A percentile compares a stretch with the other conserved stretches of the same genome.
Conservation (phyloP, 2,329 filamentous ascomycete genomes). For the Botrytis fabae region DNA sequence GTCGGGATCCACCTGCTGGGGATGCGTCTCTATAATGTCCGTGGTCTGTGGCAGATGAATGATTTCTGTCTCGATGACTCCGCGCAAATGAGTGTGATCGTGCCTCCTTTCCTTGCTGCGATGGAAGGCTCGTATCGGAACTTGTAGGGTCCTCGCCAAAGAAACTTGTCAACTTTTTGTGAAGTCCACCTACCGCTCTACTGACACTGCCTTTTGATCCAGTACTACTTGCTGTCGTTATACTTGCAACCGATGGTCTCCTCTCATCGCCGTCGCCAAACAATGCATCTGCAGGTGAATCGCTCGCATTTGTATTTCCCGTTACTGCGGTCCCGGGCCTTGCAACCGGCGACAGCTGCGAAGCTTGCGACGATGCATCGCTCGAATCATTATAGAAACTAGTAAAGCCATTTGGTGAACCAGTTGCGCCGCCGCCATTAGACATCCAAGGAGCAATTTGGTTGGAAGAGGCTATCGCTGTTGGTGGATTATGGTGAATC, state of each 20-base stretch:
- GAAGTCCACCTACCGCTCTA: conserved; percentile 57
- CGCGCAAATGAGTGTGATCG: conserved; percentile 62
- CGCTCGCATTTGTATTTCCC: conserved; percentile 53
- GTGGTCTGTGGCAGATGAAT: conserved; percentile 73
- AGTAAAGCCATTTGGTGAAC: conserved; percentile 42
- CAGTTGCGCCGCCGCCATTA: conserved; percentile 35
- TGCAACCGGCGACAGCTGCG: conserved; percentile 71
- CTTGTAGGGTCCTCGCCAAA: conserved; percentile 90
- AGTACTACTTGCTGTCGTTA: conserved; percentile 82
- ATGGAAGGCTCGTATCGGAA: conserved; percentile 66
- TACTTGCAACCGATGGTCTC: conserved; percentile 83
- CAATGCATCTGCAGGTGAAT: conserved; percentile 61
- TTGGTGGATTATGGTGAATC: conserved; percentile 59
- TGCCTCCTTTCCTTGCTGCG: conserved; percentile 55
- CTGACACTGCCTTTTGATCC: conserved; percentile 74
- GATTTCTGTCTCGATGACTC: conserved; percentile 70
- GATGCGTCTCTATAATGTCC: conserved; percentile 61
- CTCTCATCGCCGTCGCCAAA: conserved; percentile 74
- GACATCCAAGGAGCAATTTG: conserved; percentile 59
- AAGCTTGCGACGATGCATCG: conserved; percentile 66
- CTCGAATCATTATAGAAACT: conserved; percentile 74
- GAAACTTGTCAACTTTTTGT: conserved; percentile 84
- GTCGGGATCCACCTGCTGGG: conserved; percentile 64
- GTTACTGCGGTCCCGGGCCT: conserved; percentile 51
- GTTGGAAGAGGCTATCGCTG: conserved; percentile 50